Evolutionary conservation across 306 rosid species (phyloP), one percentile per base, ranked within the genome.

Genomic region (Mimosa pudica): DNA sequence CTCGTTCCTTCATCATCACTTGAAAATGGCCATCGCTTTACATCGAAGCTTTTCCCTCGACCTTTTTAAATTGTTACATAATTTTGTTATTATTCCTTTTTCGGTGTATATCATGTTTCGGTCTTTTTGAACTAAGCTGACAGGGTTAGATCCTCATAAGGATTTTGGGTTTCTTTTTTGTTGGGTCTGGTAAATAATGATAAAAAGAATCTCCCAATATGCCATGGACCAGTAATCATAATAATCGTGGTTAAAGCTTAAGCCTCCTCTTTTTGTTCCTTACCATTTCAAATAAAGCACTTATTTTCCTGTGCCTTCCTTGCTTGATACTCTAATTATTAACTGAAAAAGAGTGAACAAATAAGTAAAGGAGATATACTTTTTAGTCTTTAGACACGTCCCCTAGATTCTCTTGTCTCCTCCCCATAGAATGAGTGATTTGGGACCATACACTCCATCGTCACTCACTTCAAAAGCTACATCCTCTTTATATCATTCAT

Each of bases 331-430:
- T 57, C 71, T 73, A 17, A 57, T 82, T 13, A 68, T 79, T 81
- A 86, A 81, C 67, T 82, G 32, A 57, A 55, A 61, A 71, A 78
- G 82, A 77, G n/a, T 42, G 36, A 79, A 70, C 42, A 65, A 48
- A n/a, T 47, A 51, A 61, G 64, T 60, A 83, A 83, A 75, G 83
- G 78, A 69, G 12, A 10, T 63, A 75, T 49, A 70, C 78, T 70
- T 83, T 83, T 68, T 44, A 44, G 73, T 68, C 30, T 68, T 83
- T 62, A 33, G 84, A 84, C 60, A 61, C 65, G 77, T 85, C 38
- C 75, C 82, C 80, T 17, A 76, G 87, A 84, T 84, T 86, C 71
- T 82, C 57, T 65, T 87, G 85, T 76, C 84, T 82, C 71, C 85
- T 76, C 79, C 36, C 74, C 38, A 36, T 60, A 47, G 13, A 48